Percentiles rank a stretch among this genome's conserved stretches.
Conservation (phyloP, 768 basidiomycete species). For the Tulasnella calospora region DNA sequence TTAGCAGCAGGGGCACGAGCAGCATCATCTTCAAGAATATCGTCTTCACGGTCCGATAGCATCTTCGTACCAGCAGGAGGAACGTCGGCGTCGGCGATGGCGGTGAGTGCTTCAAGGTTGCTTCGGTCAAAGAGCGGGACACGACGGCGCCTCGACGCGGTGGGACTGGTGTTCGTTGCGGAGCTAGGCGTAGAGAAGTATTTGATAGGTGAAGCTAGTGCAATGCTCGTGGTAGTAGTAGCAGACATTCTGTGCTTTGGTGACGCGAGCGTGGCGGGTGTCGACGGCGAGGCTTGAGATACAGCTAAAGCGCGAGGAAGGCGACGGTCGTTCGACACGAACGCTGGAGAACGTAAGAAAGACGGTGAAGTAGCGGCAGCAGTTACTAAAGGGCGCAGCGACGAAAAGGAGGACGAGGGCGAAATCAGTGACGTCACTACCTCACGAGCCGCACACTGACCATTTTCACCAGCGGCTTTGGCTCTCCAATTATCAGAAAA, state of each 20-base stretch:
- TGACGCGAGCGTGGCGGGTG: not conserved
- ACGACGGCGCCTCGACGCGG: not conserved
- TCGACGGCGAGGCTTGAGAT: not conserved
- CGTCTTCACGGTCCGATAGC: not conserved
- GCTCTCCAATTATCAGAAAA: not conserved
- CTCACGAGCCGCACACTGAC: too few relatives aligned
- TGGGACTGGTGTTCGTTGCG: not conserved
- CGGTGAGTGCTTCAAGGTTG: slow-evolving; percentile 18
- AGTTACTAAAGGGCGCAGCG: not conserved
- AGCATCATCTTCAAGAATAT: not conserved
- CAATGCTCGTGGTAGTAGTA: not conserved
- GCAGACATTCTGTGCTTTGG: not conserved
- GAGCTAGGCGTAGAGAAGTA: not conserved
- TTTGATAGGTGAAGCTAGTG: not conserved
- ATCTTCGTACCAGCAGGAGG: not conserved
- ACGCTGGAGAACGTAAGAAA: slow-evolving; percentile 4
- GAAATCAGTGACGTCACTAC: not conserved
- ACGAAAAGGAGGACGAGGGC: slow-evolving; percentile 6
- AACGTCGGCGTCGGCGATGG: not conserved
- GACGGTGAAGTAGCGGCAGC: not conserved
- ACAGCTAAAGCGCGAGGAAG: not conserved
- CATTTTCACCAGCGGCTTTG: not conserved
- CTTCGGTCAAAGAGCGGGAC: not conserved
- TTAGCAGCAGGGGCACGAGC: not conserved
- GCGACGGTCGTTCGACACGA: slow-evolving; percentile 13